Base-by-base conservation (phyloP, 1,139 yeast species). In the Blastobotrys petasosporus region DNA sequence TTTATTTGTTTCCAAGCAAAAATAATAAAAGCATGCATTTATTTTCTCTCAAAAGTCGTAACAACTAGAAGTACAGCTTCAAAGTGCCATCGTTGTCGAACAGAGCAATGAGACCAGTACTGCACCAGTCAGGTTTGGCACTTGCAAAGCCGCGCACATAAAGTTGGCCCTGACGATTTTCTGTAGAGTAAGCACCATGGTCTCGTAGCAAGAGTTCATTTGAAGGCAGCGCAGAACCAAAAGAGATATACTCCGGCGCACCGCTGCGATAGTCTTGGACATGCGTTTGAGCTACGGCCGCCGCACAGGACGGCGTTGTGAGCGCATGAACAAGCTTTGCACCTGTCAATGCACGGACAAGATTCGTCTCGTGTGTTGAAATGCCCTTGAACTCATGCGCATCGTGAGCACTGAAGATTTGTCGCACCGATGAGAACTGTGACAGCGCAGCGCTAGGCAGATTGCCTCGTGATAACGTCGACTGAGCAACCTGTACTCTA, bases 11-110 rank as follows among this genome's bases (percentile, higher is more conserved):
- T 20, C 25, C 4, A 20, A 20, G 7, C 7, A 20, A 20, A 20
- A 20, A 7, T 7, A 20, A 20, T 20, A 20, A 20, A 20, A 20
- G 25, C 25, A 20, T 20, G 25, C 25, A 20, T 20, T 20, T 20
- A 20, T 4, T 20, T 20, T 20, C 7, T 20, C 7, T 20, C 7
- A 4, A 20, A 20, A 20, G 7, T 7, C 4, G 25, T 20, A 20
- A 20, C 15, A 15, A n/a, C 37, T 46, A 46, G 32, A 32, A 39
- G 38, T 11, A 46, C 16, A 51, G 33, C 42, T 51, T 52, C 39
- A 85, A 82, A 62, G 66, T 60, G 1, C 67, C 66, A 37, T 64
- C 67, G 2, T 41, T 32, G 4, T 60, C 64, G 54, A 60, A 56
- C 20, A 46, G 45, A 9, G 59, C 66, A 12, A 53, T 43, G 17